Evolutionary conservation across 73 alveolate species (phyloP).

Genomic region (Paramecium primaurelia): DNA sequence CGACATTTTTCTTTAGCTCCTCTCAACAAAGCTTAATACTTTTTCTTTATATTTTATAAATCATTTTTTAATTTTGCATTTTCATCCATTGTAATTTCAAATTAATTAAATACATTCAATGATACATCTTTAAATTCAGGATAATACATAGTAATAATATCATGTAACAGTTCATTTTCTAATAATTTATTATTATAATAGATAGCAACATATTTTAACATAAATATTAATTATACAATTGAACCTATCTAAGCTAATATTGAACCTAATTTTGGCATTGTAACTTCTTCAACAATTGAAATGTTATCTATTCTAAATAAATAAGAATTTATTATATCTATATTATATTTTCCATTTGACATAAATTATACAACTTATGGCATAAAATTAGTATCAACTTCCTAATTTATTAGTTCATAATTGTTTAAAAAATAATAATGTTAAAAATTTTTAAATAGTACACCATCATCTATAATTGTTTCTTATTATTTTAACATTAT

Average conservation of each 20-base stretch:
- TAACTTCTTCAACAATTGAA: background rate
- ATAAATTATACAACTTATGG: background rate
- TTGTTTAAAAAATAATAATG: background rate
- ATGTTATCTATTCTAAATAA: background rate
- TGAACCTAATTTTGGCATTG: conserved; percentile 35
- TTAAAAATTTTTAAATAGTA: background rate
- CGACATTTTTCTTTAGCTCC: background rate
- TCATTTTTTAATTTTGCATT: background rate
- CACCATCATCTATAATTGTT: background rate
- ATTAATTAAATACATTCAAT: background rate
- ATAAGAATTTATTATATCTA: background rate
- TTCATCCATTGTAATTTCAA: background rate
- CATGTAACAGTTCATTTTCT: background rate
- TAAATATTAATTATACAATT: background rate
- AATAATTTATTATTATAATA: background rate
- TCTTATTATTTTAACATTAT: background rate
- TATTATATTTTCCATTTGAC: background rate
- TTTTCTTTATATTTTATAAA: background rate
- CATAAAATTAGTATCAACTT: background rate
- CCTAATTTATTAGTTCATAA: background rate
- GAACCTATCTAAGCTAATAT: conserved; percentile 26
- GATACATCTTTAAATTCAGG: background rate
- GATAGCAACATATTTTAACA: background rate
- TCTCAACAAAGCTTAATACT: background rate
- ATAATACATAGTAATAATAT: background rate